Base-by-base conservation (phyloP, 805 yeast genomes). In the Starmerella cellae region DNA sequence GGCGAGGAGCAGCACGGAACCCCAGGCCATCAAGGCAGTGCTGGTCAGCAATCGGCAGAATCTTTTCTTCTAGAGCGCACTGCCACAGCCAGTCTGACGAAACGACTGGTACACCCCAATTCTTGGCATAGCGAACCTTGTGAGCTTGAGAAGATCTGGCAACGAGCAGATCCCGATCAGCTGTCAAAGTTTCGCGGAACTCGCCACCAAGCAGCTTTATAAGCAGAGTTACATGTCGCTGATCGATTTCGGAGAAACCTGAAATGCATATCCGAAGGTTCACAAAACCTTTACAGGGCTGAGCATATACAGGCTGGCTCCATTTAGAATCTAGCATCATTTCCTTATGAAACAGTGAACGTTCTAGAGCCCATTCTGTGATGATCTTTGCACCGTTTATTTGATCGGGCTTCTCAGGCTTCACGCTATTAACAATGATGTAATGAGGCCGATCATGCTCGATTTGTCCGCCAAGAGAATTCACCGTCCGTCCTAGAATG, bases 301-400 rank as follows among this genome's bases (percentile, higher is more conserved):
- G 54, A 42, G 51, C 44, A 39, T 59, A 42, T 35, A 59, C 48
- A 45, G 60, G 58, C 13, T 55, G 55, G 3, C 79, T 71, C 94
- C 94, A 82, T 14, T 63, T 57, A 55, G 79, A 94, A 27, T 58
- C 52, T 4, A 54, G 42, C 14, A 62, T 59, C 5, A 73, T 50
- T 35, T 60, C 56, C 35, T 71, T 68, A 51, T 75, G 75, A 59
- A 70, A 77, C 19, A 82, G 64, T 20, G 81, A 72, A 44, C 94
- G 63, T 59, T 83, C 95, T 11, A 84, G 61, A 49, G 78, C 77
- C 81, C 88, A 82, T 58, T 84, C 94, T 0, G 94, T 82, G 2
- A 75, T 71, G 0, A 76, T 47, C 16, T 54, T 53, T 2, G 55
- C 49, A 3, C 56, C 19, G 29, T 23, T 2, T 3, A 5, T 14